Evolutionary conservation across 2,329 filamentous ascomycete genomes (phyloP).

Genomic region (Apiospora marii): DNA sequence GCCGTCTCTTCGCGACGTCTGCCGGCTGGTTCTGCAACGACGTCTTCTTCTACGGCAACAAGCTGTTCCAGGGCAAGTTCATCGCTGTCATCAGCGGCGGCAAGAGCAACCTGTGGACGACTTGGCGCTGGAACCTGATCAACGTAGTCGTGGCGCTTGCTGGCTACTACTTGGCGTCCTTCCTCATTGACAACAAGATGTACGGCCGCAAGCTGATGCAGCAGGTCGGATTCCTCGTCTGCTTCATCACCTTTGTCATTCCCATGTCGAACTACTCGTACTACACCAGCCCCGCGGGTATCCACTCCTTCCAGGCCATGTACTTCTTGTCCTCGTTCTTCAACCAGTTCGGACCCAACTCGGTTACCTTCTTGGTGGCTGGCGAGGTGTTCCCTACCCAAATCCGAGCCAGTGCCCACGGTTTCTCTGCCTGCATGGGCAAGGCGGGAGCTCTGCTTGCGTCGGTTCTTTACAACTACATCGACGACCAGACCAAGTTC

Average conservation of each 20-base stretch:
- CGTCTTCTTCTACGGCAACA: conserved; percentile 99
- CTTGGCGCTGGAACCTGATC: conserved; percentile 91
- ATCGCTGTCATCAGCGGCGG: conserved; percentile 80
- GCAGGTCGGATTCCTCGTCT: conserved; percentile 90
- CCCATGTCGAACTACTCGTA: conserved; percentile 89
- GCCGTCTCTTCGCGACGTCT: conserved; percentile 84
- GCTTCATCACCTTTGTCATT: conserved; percentile 92
- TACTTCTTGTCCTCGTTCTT: conserved; percentile 98
- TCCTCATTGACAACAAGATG: conserved; percentile 94
- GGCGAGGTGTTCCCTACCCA: conserved; percentile 97
- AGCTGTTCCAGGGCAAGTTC: conserved; percentile 93
- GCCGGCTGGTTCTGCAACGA: conserved; percentile 96
- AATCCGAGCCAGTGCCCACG: conserved; percentile 91
- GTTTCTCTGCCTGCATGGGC: conserved; percentile 89
- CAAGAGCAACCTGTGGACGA: conserved; percentile 78
- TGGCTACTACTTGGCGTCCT: conserved; percentile 89
- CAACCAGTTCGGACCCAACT: conserved; percentile 98
- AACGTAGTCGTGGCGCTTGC: conserved; percentile 86
- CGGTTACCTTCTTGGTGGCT: conserved; percentile 93
- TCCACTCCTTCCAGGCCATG: conserved; percentile 95
- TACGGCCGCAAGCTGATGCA: conserved; percentile 98
- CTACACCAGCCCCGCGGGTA: conserved; percentile 75
- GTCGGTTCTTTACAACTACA: conserved; percentile 94
- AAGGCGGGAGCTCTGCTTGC: conserved; percentile 89
- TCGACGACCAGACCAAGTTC: conserved; percentile 84